Percentiles rank a stretch among this genome's conserved stretches.
phyloP scores from a whole-genome alignment of 805 yeast genomes.

The Wickerhamomyces xylosicus region DNA sequence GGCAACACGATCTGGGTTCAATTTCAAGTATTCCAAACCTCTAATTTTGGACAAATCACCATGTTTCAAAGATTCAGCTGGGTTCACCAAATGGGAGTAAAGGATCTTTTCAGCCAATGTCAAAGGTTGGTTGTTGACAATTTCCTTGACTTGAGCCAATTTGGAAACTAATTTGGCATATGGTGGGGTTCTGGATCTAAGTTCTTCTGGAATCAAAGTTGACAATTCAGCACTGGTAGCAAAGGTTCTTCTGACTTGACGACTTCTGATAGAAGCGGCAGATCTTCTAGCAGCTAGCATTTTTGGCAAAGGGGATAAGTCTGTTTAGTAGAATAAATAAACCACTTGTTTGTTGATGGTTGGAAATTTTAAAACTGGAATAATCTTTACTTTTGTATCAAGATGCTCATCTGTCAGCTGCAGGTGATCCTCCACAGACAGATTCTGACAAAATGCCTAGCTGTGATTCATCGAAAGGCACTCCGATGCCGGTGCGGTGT shows the following conservation, averaged over 20 bases:
- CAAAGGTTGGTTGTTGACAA: conserved; percentile 64
- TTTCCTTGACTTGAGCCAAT: conserved; percentile 48
- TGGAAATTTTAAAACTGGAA: not conserved
- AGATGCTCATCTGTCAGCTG: not conserved
- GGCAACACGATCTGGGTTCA: conserved; percentile 96
- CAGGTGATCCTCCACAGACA: no score
- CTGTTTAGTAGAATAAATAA: not conserved
- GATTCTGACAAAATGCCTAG: not conserved
- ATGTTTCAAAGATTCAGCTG: conserved; percentile 66
- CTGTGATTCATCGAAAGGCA: not conserved
- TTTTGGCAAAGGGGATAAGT: no score
- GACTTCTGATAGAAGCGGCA: not conserved
- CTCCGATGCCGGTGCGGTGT: no score
- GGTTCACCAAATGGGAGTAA: conserved; percentile 85
- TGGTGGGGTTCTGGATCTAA: conserved; percentile 74
- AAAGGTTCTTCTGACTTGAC: conserved; percentile 7
- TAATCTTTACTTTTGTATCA: not conserved
- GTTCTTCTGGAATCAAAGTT: conserved; percentile 40
- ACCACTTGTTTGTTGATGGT: not conserved
- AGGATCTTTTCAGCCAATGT: conserved; percentile 92
- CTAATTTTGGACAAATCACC: conserved; percentile 48
- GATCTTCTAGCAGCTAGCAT: conserved; percentile 2
- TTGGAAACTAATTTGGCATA: conserved; percentile 64
- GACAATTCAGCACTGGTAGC: conserved; percentile 16
- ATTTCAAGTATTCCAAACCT: conserved; percentile 84